phyloP scores from a whole-genome alignment of 2,329 filamentous ascomycete genomes.

The Thielaviopsis punctulata region DNA sequence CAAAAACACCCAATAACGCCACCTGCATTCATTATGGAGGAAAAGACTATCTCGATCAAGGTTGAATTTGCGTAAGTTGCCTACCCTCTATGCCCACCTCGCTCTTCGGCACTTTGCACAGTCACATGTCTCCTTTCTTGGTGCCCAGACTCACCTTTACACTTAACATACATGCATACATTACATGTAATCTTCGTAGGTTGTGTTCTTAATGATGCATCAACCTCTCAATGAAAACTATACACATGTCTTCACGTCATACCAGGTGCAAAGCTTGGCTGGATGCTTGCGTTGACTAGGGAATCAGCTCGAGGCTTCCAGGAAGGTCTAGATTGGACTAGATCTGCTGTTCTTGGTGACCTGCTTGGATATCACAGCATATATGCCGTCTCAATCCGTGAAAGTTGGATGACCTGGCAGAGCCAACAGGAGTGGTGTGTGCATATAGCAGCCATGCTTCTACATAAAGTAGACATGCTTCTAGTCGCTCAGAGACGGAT shows the following conservation, averaged over 20 bases:
- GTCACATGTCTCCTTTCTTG: neutral
- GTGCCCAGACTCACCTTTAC: neutral
- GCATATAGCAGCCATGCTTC: neutral
- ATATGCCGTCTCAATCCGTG: neutral
- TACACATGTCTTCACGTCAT: neutral
- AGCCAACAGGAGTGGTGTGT: neutral
- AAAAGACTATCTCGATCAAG: conserved; percentile 35
- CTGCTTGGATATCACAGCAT: neutral
- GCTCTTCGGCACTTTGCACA: neutral
- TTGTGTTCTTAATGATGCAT: neutral
- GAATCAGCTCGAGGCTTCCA: neutral
- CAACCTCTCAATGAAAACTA: neutral
- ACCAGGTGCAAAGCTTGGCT: neutral
- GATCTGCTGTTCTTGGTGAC: neutral
- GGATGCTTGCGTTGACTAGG: neutral
- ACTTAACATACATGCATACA: neutral
- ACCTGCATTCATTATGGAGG: neutral
- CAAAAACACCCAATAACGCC: neutral
- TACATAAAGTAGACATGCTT: too few species aligned
- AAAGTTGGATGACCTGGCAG: neutral
- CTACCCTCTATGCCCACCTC: neutral
- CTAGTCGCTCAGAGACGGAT: neutral
- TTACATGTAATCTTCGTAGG: neutral
- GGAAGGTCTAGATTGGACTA: neutral
- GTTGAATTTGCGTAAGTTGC: conserved; percentile 50